Evolutionary conservation across 805 yeast species (phyloP), one percentile per base, ranked within the genome.

Genomic region (Wickerhamiella sorbophila): DNA sequence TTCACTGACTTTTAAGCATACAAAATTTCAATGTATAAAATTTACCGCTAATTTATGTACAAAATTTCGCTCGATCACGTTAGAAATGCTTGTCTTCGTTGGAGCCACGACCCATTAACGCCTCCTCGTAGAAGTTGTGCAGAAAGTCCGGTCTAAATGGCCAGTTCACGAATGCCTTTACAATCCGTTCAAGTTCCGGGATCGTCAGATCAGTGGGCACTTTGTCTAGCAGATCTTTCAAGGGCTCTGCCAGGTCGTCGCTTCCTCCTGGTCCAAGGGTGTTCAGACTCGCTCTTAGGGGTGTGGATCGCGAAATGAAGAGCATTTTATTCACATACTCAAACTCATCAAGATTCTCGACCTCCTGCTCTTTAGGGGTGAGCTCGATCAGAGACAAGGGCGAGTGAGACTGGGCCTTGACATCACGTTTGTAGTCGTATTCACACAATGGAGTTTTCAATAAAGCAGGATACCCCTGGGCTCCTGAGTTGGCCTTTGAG

Each of bases 211-310:
- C 68, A 14, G 62, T 57, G 1, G 79, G 70, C 3, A 56, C 54
- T 45, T 66, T 72, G 14, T 69, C 54, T 40, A 73, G 52, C 1
- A 78, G 39, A 0, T 61, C 64, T 12, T 44, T 39, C 1, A 67
- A 51, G 29, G 49, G 50, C 15, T 60, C 57, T 2, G 49, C 48
- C 12, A 70, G 55, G 10, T 70, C 58, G 4, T 56, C 60, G 2
- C 43, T 43, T 0, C 91, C 94, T 2, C 95, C 96, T 1, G 94
- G 87, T 0, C 94, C 94, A 8, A 88, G 59, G 17, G 72, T 64
- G 12, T 65, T 61, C 1, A 80, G 48, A 2, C 72, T 63, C 17
- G 70, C 72, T 1, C 48, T 42, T 9, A 77, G 54, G 0, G 77
- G 68, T 15, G 68, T 60, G 9, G 64, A 55, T 37, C 64, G 62